phyloP scores from a whole-genome alignment of 2,329 filamentous ascomycete genomes.

The Sporothrix brunneoviolacea region DNA sequence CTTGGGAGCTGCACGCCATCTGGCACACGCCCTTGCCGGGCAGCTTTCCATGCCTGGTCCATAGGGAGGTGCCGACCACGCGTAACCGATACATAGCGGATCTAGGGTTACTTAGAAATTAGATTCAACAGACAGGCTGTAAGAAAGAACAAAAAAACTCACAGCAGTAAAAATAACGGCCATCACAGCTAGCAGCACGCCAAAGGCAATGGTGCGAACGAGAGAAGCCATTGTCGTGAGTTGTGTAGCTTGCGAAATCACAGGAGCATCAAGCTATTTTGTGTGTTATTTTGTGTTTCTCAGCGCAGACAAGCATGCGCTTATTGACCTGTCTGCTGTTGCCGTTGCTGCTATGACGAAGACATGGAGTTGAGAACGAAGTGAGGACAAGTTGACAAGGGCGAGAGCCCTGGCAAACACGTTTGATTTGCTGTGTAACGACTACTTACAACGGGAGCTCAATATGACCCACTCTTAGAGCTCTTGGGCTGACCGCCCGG shows the following conservation, averaged over 20 bases:
- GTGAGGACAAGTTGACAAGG: no score
- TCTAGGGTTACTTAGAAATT: background rate
- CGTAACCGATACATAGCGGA: slow-evolving; percentile 10
- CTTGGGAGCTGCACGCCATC: slow-evolving; percentile 19
- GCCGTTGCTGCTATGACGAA: background rate
- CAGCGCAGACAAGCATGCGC: background rate
- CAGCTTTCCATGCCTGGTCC: slow-evolving; percentile 11
- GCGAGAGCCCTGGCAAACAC: no score
- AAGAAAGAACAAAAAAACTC: background rate
- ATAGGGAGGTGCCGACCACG: slow-evolving; percentile 3
- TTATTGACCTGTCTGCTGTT: background rate
- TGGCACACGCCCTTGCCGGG: slow-evolving; percentile 11
- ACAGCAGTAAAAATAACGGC: background rate
- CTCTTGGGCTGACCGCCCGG: slow-evolving; percentile 18
- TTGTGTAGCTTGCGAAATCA: no score
- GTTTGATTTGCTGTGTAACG: background rate
- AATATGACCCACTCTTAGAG: background rate
- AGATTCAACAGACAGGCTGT: no score
- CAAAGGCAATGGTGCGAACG: background rate
- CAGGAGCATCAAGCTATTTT: no score
- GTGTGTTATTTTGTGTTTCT: background rate
- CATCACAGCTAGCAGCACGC: background rate
- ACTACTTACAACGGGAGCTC: background rate
- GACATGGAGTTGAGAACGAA: background rate
- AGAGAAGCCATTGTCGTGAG: background rate